Evolutionary conservation across 768 basidiomycete genomes (phyloP), one percentile per base, ranked within the genome.

Genomic region (Lentinula aciculospora): DNA sequence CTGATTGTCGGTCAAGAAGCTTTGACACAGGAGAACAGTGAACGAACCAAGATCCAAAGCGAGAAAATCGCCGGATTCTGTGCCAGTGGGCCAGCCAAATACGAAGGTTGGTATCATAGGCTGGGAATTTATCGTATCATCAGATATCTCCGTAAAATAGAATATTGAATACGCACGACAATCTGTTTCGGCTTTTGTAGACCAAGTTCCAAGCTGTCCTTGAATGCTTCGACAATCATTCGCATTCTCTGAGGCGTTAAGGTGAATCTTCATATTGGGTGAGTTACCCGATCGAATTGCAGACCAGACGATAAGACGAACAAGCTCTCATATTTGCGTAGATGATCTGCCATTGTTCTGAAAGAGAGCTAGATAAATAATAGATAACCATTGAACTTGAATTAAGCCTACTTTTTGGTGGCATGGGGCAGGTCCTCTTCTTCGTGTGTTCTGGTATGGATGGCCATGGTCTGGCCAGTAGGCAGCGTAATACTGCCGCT

Each of bases 21-120:
- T 13, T 53, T 28, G 50, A 25, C 59, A 37, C 29, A 15, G 34
- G 44, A 31, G 46, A 21, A 51, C 37, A 23, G n/a, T 31, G 39
- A 8, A 75, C 84, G 66, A 64, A 89, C 90, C 91, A 34, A 94
- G 86, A 71, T 94, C 91, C 31, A 99, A 74, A 7, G 97, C 94
- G 36, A 98, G 85, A 71, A 79, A 97, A 55, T 94, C 88, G 10
- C 97, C 96, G 12, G 76, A 79, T 75, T 99, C 97, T 58, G 89
- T 72, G 3, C 95, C 93, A 9, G 86, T 83, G 5, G 97, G 97
- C 89, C 93, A 98, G 27, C 89, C 90, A 64, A 98, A 98, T 49
- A 98, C 97, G 70, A 78, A 99, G 0, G 97, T 95, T 3, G 97
- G 97, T 53, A 98, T 92, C 97, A 94, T 93, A 17, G 91, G 91